Conservation (phyloP, 371 early-diverging fungal genomes). For the Blastocladiella emersonii region DNA sequence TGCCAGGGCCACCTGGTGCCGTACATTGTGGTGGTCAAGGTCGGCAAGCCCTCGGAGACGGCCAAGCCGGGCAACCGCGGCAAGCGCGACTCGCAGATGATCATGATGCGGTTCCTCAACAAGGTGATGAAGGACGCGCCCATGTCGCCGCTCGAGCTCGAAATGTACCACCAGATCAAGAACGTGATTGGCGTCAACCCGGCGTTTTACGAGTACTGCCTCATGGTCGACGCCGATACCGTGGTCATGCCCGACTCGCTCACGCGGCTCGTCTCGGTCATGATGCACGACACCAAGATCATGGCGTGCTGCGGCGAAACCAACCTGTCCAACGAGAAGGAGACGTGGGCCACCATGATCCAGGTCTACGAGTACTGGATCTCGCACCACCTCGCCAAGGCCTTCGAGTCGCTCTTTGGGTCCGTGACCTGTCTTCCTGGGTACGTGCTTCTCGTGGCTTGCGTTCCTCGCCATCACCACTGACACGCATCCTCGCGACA, state of each 20-base stretch:
- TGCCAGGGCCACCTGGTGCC: conserved; percentile 69
- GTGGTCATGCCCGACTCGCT: conserved; percentile 72
- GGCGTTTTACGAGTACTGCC: conserved; percentile 73
- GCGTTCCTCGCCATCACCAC: too few relatives aligned
- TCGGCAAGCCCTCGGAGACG: conserved; percentile 54
- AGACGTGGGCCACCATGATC: conserved; percentile 91
- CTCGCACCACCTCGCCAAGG: conserved; percentile 70
- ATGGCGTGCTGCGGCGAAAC: conserved; percentile 93
- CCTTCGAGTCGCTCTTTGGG: conserved; percentile 70
- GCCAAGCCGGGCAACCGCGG: conserved; percentile 69
- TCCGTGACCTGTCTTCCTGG: conserved; percentile 86
- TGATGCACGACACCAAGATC: conserved; percentile 78
- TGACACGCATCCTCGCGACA: too few relatives aligned
- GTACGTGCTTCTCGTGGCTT: too few relatives aligned
- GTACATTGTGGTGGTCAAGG: conserved; percentile 68
- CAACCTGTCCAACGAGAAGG: conserved; percentile 68
- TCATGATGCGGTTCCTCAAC: conserved; percentile 64
- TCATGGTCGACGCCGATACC: conserved; percentile 95
- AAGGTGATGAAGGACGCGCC: conserved; percentile 69
- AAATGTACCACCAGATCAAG: conserved; percentile 84
- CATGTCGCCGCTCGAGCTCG: conserved; percentile 82
- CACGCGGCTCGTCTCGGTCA: conserved; percentile 67
- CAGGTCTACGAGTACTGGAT: conserved; percentile 96
- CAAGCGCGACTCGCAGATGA: conserved; percentile 71
- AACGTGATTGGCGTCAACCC: conserved; percentile 84